Conservation (phyloP, 192 early-diverging fungal species). For the Obelidium mucronatum region DNA sequence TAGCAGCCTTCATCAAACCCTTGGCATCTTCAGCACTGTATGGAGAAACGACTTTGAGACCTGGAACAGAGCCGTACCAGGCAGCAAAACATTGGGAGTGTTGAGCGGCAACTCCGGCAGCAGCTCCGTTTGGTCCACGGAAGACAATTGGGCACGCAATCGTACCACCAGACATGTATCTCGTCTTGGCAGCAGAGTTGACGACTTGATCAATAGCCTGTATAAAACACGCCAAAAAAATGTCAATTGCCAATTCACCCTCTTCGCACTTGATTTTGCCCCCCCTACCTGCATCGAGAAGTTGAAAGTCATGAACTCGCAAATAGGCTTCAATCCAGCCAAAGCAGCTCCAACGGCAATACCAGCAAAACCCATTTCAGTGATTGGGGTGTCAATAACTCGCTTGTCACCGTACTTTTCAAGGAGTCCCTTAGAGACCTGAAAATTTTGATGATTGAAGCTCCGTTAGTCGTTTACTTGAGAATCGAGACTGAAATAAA, state of each 20-base stretch:
- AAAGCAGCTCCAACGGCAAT: conserved; percentile 95
- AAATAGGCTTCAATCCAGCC: conserved; percentile 92
- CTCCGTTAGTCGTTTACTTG: too few species aligned
- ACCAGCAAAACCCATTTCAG: conserved; percentile 97
- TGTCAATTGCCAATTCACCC: not conserved
- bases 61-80: conserved; percentile 96
- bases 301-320: conserved; percentile 99
- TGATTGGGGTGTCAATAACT: conserved; percentile 98
- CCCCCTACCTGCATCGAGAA: conserved; percentile 94
- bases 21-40: conserved; percentile 97
- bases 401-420: conserved; percentile 98
- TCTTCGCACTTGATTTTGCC: conserved; percentile 10
- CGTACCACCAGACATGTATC: conserved; percentile 95
- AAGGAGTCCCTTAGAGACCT: conserved; percentile 95
- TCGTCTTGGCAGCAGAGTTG: conserved; percentile 98
- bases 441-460: conserved; percentile 10
- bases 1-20: conserved; percentile 97
- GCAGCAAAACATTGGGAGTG: conserved; percentile 99
- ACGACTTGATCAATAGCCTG: conserved; percentile 98
- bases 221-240: not conserved
- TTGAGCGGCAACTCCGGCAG: conserved; percentile 96
- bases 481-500: too few species aligned
- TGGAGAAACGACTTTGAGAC: conserved; percentile 95
- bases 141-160: conserved; percentile 94
- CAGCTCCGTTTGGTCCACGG: conserved; percentile 98